Conservation (phyloP, 2,329 filamentous ascomycete species). For the Ophiostoma himal-ulmi region DNA sequence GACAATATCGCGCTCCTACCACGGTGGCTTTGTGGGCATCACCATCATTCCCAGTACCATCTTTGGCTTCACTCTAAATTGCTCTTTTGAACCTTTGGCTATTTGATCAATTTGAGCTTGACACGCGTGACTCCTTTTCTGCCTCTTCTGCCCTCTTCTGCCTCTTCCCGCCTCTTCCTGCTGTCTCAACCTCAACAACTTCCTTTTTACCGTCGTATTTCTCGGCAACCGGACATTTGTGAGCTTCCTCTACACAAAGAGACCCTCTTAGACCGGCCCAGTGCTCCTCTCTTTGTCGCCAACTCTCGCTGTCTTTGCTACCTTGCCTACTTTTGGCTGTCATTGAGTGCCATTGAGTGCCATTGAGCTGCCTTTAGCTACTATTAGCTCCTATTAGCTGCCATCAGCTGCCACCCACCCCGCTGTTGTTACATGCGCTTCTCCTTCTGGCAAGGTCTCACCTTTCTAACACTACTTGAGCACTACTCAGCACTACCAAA, state of each 20-base stretch:
- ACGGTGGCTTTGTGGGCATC: neutral
- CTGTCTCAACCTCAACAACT: neutral
- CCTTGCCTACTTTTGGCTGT: neutral
- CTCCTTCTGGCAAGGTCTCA: slow-evolving; percentile 13
- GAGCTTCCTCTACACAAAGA: neutral
- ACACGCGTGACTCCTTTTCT: neutral
- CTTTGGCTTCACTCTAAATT: slow-evolving; percentile 8
- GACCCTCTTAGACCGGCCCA: neutral
- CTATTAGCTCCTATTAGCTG: neutral
- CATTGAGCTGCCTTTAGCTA: neutral
- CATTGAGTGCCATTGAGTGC: neutral
- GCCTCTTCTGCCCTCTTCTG: neutral
- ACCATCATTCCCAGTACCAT: neutral
- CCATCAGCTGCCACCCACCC: slow-evolving; percentile 9
- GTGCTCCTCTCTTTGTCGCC: neutral
- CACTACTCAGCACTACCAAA: neutral
- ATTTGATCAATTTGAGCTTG: neutral
- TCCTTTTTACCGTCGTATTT: neutral
- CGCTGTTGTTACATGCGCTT: slow-evolving; percentile 12
- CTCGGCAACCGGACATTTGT: neutral
- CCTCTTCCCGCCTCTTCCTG: no score
- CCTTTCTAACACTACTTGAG: neutral
- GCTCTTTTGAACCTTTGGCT: neutral
- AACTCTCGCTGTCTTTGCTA: neutral
- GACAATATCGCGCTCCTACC: slow-evolving; percentile 2